phyloP scores from a whole-genome alignment of 768 basidiomycete genomes.

The Boletus vinaceobasis region DNA sequence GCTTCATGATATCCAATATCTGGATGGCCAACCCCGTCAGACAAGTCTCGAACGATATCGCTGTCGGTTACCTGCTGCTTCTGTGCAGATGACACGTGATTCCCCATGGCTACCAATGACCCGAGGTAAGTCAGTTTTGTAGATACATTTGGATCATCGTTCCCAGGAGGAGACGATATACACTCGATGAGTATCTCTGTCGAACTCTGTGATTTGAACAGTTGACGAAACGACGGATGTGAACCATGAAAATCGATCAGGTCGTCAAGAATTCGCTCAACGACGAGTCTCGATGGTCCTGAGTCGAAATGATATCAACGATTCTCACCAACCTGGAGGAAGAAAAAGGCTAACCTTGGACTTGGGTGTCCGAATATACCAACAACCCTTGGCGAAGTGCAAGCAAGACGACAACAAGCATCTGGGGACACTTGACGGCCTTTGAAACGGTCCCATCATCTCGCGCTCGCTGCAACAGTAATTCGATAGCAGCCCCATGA shows the following conservation, averaged over 20 bases:
- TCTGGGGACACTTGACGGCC: slow-evolving; percentile 56
- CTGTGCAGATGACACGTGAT: slow-evolving; percentile 56
- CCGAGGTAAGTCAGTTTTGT: slow-evolving; percentile 74
- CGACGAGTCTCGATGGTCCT: slow-evolving; percentile 23
- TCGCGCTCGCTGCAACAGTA: slow-evolving; percentile 54
- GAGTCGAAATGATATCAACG: neutral
- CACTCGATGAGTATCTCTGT: slow-evolving; percentile 66
- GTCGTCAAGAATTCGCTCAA: slow-evolving; percentile 51
- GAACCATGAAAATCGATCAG: slow-evolving; percentile 67
- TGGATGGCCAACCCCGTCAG: slow-evolving; percentile 14
- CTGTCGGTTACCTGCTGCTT: slow-evolving; percentile 63
- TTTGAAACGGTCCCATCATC: slow-evolving; percentile 7
- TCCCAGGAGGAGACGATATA: slow-evolving; percentile 44
- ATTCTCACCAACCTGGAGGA: neutral
- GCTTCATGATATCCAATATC: slow-evolving; percentile 60
- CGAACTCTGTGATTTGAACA: slow-evolving; percentile 70
- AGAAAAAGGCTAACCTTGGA: slow-evolving; percentile 11
- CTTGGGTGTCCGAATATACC: slow-evolving; percentile 26
- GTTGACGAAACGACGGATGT: slow-evolving; percentile 61
- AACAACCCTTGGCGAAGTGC: slow-evolving; percentile 59
- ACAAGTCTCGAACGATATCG: neutral
- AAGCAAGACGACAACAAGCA: slow-evolving; percentile 69
- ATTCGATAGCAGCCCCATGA: slow-evolving; percentile 63
- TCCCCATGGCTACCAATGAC: slow-evolving; percentile 62
- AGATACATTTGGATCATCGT: slow-evolving; percentile 33